Evolutionary conservation across 73 alveolate genomes (phyloP).

Genomic region (Paramecium biaurelia): DNA sequence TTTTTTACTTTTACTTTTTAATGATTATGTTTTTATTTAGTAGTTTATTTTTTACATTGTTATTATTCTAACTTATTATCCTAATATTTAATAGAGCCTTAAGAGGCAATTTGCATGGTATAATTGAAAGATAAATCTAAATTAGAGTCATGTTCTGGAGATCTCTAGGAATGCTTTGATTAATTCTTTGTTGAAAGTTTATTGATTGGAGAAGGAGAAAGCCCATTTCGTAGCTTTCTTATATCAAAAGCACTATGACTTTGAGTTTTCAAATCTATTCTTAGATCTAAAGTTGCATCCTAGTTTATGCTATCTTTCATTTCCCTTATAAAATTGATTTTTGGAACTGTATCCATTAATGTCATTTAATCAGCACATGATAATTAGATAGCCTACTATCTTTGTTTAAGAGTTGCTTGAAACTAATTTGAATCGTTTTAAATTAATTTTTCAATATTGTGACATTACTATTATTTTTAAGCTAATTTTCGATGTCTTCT

Average conservation of each 20-base stretch:
- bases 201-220: background rate
- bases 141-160: background rate
- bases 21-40: background rate
- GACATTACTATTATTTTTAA: background rate
- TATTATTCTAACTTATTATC: background rate
- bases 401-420: background rate
- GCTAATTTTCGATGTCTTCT: background rate
- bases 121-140: background rate
- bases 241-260: background rate
- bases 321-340: background rate
- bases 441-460: background rate
- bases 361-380: background rate
- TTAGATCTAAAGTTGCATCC: background rate
- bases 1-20: background rate
- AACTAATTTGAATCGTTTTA: background rate
- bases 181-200: background rate
- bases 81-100: background rate
- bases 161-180: background rate
- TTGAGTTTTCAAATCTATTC: background rate
- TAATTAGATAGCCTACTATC: background rate
- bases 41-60: background rate
- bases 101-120: background rate
- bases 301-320: background rate
- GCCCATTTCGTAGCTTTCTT: background rate
- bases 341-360: background rate